Base-by-base conservation (phyloP, 2,329 filamentous ascomycete genomes). In the Penicillium sp. region DNA sequence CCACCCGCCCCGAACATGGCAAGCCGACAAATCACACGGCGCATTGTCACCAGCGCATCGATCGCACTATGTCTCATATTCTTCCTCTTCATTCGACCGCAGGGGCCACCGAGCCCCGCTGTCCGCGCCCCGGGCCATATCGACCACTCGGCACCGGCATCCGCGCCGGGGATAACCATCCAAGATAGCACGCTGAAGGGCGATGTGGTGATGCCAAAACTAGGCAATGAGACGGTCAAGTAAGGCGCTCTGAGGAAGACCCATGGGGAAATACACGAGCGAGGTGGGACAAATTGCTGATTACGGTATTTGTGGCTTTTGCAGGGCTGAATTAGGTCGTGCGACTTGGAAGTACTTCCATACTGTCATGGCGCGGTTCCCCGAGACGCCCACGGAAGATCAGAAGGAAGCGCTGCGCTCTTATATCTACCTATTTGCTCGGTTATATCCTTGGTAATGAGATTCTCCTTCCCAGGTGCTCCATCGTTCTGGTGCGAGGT, bases 281-380 rank as follows among this genome's bases (percentile, higher is more conserved):
- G 16, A 8, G 39, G 34, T 31, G 39, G 46, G 38, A 49, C 31
- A 55, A 27, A 49, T 58, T 25, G 39, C 57, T 33, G 31, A 33
- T 63, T n/a, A 9, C 27, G 19, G 33, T 55, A 57, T 58, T 56
- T 31, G 46, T 40, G n/a, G 19, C 52, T 56, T 38, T 39, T 48
- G 48, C 57, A 84, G 81, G 72, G 85, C 83, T 59, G 85, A 88
- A 72, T 77, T 88, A 29, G 85, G 85, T 60, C 81, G 85, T 60
- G 83, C 85, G 55, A 82, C 84, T 36, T 88, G 85, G 85, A 86
- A 86, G 67, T 79, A 86, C 61, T 79, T 88, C 62, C 85, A 88
- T 70, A 88, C 85, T 19, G 85, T 85, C 58, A 86, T 88, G 77
- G 84, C 84, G 52, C 80, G 84, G 62, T 88, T 86, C 68, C 85